These are phyloP conservation scores for Pulveroboletus sp. DNA, from an alignment of 768 basidiomycete genomes.

Conservation along the genomic window DNA sequence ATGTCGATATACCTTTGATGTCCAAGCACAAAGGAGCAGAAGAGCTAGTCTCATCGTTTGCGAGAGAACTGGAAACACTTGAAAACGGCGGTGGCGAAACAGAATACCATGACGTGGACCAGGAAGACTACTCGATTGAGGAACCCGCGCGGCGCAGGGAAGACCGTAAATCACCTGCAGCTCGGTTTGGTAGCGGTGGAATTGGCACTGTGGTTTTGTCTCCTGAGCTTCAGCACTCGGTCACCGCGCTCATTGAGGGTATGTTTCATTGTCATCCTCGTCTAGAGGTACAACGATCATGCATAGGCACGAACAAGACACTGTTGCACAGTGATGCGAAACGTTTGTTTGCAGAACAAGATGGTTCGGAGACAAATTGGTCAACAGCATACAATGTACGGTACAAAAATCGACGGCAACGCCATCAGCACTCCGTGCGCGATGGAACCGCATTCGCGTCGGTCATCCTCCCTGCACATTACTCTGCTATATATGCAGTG, in stretches of 20 bases:
- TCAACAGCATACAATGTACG: slow-evolving; percentile 47
- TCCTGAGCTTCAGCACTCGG: slow-evolving; percentile 60
- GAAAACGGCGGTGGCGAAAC: slow-evolving; percentile 33
- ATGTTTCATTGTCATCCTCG: slow-evolving; percentile 12
- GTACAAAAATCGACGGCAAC: slow-evolving; percentile 59
- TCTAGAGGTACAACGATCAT: slow-evolving; percentile 8
- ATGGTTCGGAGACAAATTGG: slow-evolving; percentile 42
- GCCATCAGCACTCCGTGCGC: slow-evolving; percentile 52
- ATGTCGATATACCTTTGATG: slow-evolving; percentile 61
- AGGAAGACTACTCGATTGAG: slow-evolving; percentile 29
- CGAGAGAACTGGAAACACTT: slow-evolving; percentile 54
- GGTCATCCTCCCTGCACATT: slow-evolving; percentile 82
- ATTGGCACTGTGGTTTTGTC: slow-evolving; percentile 73
- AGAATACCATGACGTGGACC: slow-evolving; percentile 29
- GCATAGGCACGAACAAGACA: slow-evolving; percentile 57
- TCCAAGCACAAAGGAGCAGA: slow-evolving; percentile 32
- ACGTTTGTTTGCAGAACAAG: slow-evolving; percentile 54
- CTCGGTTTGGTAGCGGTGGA: slow-evolving; percentile 68
- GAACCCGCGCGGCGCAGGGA: slow-evolving; percentile 25
- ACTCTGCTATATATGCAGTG: slow-evolving; percentile 74
- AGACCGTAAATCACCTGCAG: slow-evolving; percentile 73
- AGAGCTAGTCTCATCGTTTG: slow-evolving; percentile 17
- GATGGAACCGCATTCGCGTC: slow-evolving; percentile 85
- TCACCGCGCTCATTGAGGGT: slow-evolving; percentile 68
- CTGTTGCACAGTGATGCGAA: slow-evolving; percentile 65